Percentiles rank a stretch among this genome's conserved stretches.
Evolutionary conservation across 768 basidiomycete species (phyloP).

Genomic region (Piloderma croceum): DNA sequence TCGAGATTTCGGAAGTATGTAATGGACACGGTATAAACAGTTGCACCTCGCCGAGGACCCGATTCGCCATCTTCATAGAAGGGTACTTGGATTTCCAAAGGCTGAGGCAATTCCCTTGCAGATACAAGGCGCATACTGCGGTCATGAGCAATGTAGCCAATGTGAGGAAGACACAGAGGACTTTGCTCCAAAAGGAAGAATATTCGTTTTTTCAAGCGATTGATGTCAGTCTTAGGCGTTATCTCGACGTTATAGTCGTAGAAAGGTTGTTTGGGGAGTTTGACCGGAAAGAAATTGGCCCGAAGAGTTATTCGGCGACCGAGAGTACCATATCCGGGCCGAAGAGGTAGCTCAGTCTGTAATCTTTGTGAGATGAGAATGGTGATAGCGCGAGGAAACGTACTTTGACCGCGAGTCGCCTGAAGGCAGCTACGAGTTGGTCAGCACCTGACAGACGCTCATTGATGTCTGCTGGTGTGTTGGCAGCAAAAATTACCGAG

Average conservation of each 20-base stretch:
- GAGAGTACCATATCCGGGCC: conserved; percentile 52
- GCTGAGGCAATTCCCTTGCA: conserved; percentile 39
- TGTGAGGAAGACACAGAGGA: conserved; percentile 29
- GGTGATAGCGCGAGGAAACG: too few relatives aligned
- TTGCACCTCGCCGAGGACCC: conserved; percentile 31
- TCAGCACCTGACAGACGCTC: conserved; percentile 28
- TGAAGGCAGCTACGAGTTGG: conserved; percentile 37
- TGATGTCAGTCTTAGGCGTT: conserved; percentile 39
- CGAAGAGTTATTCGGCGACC: conserved; percentile 47
- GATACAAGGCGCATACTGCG: conserved; percentile 42
- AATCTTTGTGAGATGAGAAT: too few relatives aligned
- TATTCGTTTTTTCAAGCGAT: conserved; percentile 43
- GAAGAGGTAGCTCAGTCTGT: conserved; percentile 44
- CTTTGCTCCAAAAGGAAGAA: conserved; percentile 49
- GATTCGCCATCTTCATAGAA: conserved; percentile 39
- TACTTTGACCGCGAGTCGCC: conserved; percentile 24
- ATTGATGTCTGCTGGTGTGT: conserved; percentile 30
- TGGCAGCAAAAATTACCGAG: conserved; percentile 33
- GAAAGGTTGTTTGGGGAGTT: conserved; percentile 15
- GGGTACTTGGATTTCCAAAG: conserved; percentile 34
- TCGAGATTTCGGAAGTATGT: conserved; percentile 37
- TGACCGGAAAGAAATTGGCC: conserved; percentile 59
- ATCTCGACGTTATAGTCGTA: conserved; percentile 57
- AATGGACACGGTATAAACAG: conserved; percentile 38
- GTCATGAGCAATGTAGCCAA: conserved; percentile 49